These are phyloP conservation scores for Podaxis sp. DNA, from an alignment of 768 basidiomycete species.

Conservation along the genomic window DNA sequence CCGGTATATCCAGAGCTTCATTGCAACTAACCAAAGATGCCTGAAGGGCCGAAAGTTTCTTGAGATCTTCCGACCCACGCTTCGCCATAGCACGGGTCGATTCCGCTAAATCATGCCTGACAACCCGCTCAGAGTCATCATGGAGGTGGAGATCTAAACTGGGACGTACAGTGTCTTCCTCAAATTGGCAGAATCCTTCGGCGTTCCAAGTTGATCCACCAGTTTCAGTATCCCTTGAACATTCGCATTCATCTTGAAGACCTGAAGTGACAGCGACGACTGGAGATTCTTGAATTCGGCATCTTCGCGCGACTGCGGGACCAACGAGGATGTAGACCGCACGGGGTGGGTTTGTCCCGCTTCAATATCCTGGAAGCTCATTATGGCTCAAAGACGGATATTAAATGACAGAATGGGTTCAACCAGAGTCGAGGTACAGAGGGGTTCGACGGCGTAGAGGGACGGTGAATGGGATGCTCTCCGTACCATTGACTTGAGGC, in stretches of 20 bases:
- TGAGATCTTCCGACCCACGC: conserved; percentile 89
- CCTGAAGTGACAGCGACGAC: conserved; percentile 82
- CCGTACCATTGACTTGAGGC: conserved; percentile 1
- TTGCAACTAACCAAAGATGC: conserved; percentile 48
- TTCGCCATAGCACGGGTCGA: conserved; percentile 94
- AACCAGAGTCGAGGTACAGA: background rate
- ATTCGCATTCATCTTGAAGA: conserved; percentile 99
- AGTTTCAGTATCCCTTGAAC: conserved; percentile 92
- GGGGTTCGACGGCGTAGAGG: background rate
- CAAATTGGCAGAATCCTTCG: conserved; percentile 73
- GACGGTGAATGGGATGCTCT: background rate
- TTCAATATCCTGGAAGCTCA: conserved; percentile 62
- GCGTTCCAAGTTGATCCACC: conserved; percentile 94
- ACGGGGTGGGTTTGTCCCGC: conserved; percentile 40
- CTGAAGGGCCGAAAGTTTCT: conserved; percentile 78
- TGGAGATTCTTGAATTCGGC: conserved; percentile 74
- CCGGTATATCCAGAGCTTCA: background rate
- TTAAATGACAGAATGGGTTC: background rate
- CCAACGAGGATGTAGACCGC: conserved; percentile 31
- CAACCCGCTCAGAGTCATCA: conserved; percentile 11
- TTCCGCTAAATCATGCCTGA: conserved; percentile 91
- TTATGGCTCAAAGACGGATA: conserved; percentile 21
- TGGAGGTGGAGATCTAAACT: background rate
- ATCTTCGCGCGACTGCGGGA: conserved; percentile 59
- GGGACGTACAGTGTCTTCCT: conserved; percentile 84